Percentiles rank a stretch among this genome's conserved stretches.
phyloP scores from a whole-genome alignment of 345 rosid genomes.

The Hibiscus syriacus region DNA sequence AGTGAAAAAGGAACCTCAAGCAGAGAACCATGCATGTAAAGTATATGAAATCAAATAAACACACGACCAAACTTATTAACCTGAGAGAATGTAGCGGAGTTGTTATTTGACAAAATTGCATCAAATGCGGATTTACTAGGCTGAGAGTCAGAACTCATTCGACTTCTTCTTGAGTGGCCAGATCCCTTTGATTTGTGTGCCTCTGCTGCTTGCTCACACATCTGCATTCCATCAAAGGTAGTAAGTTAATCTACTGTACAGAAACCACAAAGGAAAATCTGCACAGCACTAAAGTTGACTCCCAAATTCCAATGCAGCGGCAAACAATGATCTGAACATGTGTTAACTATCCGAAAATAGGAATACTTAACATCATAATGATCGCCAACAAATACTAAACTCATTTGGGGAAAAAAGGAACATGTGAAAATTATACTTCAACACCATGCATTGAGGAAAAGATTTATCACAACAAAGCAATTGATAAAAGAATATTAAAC shows the following conservation, averaged over 20 bases:
- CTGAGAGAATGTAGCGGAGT: slow-evolving; percentile 44
- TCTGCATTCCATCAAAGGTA: slow-evolving; percentile 35
- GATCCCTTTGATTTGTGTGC: slow-evolving; percentile 73
- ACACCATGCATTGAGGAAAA: background rate
- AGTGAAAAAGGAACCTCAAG: background rate
- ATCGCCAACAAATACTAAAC: background rate
- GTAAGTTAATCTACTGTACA: background rate
- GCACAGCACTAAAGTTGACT: background rate
- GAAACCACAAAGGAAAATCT: background rate
- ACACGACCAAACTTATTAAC: slow-evolving; percentile 23
- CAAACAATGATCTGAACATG: background rate
- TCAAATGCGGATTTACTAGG: slow-evolving; percentile 72
- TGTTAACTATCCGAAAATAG: background rate
- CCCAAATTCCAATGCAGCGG: background rate
- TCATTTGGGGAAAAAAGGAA: background rate
- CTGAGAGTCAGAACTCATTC: slow-evolving; percentile 62
- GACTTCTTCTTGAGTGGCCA: slow-evolving; percentile 56
- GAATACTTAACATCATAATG: background rate
- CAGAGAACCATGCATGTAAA: background rate
- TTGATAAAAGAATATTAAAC: background rate
- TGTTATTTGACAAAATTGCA: slow-evolving; percentile 70
- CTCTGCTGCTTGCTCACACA: slow-evolving; percentile 98
- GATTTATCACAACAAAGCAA: background rate
- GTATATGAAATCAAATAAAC: background rate
- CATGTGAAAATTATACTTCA: background rate